These are phyloP conservation scores for Ramalina intermedia DNA, from an alignment of 495 filamentous ascomycete genomes.

Conservation along the genomic window DNA sequence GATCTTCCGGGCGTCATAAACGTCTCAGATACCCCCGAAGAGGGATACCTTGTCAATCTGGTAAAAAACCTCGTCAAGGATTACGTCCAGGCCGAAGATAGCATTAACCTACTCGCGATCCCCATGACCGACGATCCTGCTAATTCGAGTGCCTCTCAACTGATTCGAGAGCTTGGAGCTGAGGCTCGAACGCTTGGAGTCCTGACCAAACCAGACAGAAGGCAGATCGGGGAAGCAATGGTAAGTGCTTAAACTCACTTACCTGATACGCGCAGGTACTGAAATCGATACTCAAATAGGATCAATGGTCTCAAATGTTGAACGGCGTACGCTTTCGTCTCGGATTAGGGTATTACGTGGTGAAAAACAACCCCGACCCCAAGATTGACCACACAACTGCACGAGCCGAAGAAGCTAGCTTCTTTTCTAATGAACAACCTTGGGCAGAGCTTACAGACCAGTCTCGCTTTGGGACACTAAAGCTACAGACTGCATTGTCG, in stretches of 20 bases:
- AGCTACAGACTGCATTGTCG: conserved; percentile 40
- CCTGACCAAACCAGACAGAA: conserved; percentile 49
- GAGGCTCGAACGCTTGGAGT: conserved; percentile 46
- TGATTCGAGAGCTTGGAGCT: conserved; percentile 46
- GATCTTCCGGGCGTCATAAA: conserved; percentile 72
- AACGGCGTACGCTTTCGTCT: conserved; percentile 36
- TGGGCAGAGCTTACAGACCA: conserved; percentile 33
- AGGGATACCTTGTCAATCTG: conserved; percentile 47
- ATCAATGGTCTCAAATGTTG: conserved; percentile 45
- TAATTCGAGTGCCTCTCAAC: conserved; percentile 50
- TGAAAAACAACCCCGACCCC: conserved; percentile 43
- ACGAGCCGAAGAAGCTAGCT: conserved; percentile 39
- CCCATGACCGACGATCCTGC: conserved; percentile 62
- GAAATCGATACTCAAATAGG: conserved; percentile 7
- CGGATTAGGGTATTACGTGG: conserved; percentile 51
- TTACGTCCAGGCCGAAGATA: conserved; percentile 48
- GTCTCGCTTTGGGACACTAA: conserved; percentile 42
- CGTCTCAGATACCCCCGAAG: conserved; percentile 42
- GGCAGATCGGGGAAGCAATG: conserved; percentile 29
- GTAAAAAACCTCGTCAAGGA: conserved; percentile 53
- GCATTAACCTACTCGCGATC: conserved; percentile 59
- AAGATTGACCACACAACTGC: conserved; percentile 37
- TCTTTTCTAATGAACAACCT: conserved; percentile 34
- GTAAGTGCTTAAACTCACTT: too few relatives aligned
- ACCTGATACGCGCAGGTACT: neutral